Percentiles rank a stretch among this genome's conserved stretches.
Conservation (phyloP, 2,329 filamentous ascomycete species). For the Teratosphaeria zuluensis region DNA sequence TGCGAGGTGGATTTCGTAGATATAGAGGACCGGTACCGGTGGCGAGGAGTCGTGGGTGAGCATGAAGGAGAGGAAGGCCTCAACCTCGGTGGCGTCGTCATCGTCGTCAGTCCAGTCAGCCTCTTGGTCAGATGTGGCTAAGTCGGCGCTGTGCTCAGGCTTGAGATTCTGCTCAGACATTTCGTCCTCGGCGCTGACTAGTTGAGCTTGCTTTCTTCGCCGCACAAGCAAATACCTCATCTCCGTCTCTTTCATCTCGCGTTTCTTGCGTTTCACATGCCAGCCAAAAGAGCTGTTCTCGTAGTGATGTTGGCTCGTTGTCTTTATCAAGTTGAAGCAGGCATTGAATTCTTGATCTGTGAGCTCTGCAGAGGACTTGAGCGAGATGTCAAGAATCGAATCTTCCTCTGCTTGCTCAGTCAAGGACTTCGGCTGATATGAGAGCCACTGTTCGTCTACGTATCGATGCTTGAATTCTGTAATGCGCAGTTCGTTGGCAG, state of each 20-base stretch:
- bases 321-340: slow-evolving; percentile 49
- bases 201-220: neutral
- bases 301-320: slow-evolving; percentile 57
- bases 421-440: neutral
- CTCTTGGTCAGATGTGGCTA: neutral
- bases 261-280: slow-evolving; percentile 50
- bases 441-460: slow-evolving; percentile 15
- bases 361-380: slow-evolving; percentile 7
- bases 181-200: neutral
- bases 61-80: slow-evolving; percentile 54
- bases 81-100: neutral
- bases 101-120: neutral
- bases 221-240: slow-evolving; percentile 60
- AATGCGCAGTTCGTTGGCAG: slow-evolving; percentile 31
- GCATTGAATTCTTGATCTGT: slow-evolving; percentile 30
- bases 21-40: slow-evolving; percentile 59
- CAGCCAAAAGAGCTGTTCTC: slow-evolving; percentile 53
- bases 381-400: slow-evolving; percentile 3
- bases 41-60: slow-evolving; percentile 54
- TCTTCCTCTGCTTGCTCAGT: neutral
- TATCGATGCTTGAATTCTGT: slow-evolving; percentile 30
- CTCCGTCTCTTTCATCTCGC: slow-evolving; percentile 58
- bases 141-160: neutral
- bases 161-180: neutral
- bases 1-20: slow-evolving; percentile 67